Evolutionary conservation across 257 asterid genomes (phyloP).

Genomic region (Solanum acaule): DNA sequence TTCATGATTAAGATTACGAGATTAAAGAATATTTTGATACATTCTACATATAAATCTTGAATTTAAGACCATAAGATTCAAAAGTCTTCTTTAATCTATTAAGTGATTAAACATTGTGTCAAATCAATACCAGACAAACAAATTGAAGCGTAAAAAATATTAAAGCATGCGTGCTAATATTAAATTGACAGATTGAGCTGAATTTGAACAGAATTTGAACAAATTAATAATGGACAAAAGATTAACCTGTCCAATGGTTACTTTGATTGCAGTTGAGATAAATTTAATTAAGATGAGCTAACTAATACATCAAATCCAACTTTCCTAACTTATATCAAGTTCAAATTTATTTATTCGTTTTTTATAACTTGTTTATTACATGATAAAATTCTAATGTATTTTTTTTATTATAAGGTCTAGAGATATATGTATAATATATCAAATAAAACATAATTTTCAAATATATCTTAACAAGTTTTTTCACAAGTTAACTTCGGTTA

Average conservation of each 20-base stretch:
- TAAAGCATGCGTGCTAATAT: accelerated
- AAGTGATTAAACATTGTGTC: too few species aligned
- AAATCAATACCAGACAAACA: not conserved
- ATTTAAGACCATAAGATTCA: too few species aligned
- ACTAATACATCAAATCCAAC: not conserved
- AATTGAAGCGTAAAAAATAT: not conserved
- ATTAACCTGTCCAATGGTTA: not conserved
- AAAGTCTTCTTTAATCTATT: too few species aligned
- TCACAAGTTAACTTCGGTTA: not conserved
- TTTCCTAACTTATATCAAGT: not conserved
- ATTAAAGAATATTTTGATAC: not conserved
- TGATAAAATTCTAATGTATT: not conserved
- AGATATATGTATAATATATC: not conserved
- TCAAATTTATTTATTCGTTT: not conserved
- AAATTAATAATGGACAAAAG: not conserved
- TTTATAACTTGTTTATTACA: too few species aligned
- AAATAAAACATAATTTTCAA: not conserved
- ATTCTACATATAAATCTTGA: too few species aligned
- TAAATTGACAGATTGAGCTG: not conserved
- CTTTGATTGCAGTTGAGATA: not conserved
- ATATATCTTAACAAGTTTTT: not conserved
- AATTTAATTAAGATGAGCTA: not conserved
- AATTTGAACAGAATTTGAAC: not conserved
- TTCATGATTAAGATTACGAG: too few species aligned
- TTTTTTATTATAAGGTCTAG: not conserved